Base-by-base conservation (phyloP, 106 monocot genomes). In the Apostasia shenzhenica region DNA sequence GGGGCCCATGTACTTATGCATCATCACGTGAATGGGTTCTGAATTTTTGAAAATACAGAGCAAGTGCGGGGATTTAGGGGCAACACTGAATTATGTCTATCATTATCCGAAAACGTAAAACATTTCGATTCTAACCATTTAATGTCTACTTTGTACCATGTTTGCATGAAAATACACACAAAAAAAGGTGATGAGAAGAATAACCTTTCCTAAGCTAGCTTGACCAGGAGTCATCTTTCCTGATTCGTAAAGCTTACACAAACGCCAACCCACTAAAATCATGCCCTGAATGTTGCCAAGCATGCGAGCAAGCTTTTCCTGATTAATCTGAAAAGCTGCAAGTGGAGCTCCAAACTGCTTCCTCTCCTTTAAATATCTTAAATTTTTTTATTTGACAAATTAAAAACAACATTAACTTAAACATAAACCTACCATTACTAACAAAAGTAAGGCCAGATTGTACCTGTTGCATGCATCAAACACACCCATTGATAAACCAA, bases 221-320 rank as follows among this genome's bases (percentile, higher is more conserved):
- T 78, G 80, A 44, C 84, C 85, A 26, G 70, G 42, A 45, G 95
- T 97, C 92, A 97, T 92, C 68, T 97, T 97, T 67, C 92, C 95
- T 54, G 95, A 84, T 79, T 97, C 85, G 68, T 85, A 85, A 10
- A 85, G 61, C 52, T 81, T 85, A 71, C 85, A 85, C 45, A 85
- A 61, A 41, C 85, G 80, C 85, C 85, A 85, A 62, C 81, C 85
- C 48, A 85, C 70, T 38, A 81, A 74, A 37, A 80, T 8, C 85
- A 85, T 81, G 55, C 73, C 85, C 66, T 85, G 85, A 61, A 85
- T 73, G 64, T 85, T 97, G 14, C 95, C 89, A 57, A 97, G 80
- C 92, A 97, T 97, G 1, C 86, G 85, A 10, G 76, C 89, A 55
- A 97, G 86, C 52, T 92, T 97, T 70, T 97, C 95, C 75, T 92